Base-by-base conservation (phyloP, 2,329 filamentous ascomycete species). In the Arthrobotrys entomopaga region DNA sequence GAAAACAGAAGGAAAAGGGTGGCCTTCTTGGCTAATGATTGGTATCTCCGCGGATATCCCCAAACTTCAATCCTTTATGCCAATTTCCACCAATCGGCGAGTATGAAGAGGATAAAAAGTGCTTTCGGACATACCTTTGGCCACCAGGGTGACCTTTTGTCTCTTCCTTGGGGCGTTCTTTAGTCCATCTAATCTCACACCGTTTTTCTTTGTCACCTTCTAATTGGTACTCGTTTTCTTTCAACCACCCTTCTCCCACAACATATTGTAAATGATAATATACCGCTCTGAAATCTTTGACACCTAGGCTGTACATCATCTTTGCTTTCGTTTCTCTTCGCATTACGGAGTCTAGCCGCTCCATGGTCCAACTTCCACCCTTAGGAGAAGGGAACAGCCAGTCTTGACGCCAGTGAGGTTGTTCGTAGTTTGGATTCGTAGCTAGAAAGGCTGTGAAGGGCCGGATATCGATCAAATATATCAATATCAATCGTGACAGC, bases 231-330 rank as follows among this genome's bases (percentile, higher is more conserved):
- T 49, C 22, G 20, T 8, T 49, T 11, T 74, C 70, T 24, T 34
- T 3, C 8, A 74, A 20, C 70, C 70, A 74, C 4, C 70, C 70
- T 2, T 74, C 70, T 6, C 70, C 63, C 0, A 74, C 8, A 13
- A 57, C 13, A 10, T 20, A 15, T 20, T 34, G 40, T 26, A 60
- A 24, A 19, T 65, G 54, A 19, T 60, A 20, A 26, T 72, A 72
- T 10, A 72, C 53, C 1, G 67, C 67, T 34, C 54, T 60, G 16
- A 72, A 72, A 8, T 72, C 67, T 22, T 56, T 48, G 5, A 60
- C 19, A 5, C 54, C 60, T n/a, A 64, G n/a, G 34, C 42, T 46
- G 15, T 43, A 2, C 20, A 49, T 56, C 56, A 74, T 29, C 22
- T 54, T 58, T 11, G 29, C 6, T 34, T 58, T 67, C 0, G 70